Base-by-base conservation (phyloP, 805 yeast species). In the Yamadazyma philogaea region DNA sequence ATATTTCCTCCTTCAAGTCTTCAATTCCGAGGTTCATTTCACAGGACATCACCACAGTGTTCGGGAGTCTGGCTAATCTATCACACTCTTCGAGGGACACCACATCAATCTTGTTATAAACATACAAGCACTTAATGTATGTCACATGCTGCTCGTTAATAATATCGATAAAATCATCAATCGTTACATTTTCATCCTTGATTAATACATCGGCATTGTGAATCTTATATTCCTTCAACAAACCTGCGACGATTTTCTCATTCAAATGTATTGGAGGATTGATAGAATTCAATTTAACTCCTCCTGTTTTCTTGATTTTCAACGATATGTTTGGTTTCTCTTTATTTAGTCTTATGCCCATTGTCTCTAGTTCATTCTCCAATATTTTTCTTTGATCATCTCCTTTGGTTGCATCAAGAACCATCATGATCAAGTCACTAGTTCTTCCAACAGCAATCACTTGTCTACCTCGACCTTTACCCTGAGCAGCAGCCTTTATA, bases 401-500 rank as follows among this genome's bases (percentile, higher is more conserved):
- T 21, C 95, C 87, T 61, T 93, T 93, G 1, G 99, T 91, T 1
- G 98, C 96, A 66, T 91, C 99, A 50, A 91, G 67, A 42, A 91
- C 89, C 96, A 91, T 93, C 57, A 91, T 68, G 47, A 91, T 83
- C 57, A 91, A 69, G 59, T 93, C 98, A 0, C 96, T 89, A 0
- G 98, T 91, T 61, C 93, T 84, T 0, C 97, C 96, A 0, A 96
- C 93, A 2, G 98, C 85, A 50, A 91, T 90, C 32, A 93, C 98
- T 63, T 93, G 98, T 55, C 96, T 77, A 44, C 98, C 98, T 63
- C 99, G 80, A 54, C 99, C 99, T 64, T 90, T 90, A 56, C 98
- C 98, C 59, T 87, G 96, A 27, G 95, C 76, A 3, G 98, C 98
- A 34, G 98, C 98, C 60, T 87, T 87, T 44, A 91, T 91, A 53